These are phyloP conservation scores for Ceratobasidium sp. DNA, from an alignment of 1,284 basidiomycete genomes.

Conservation along the genomic window DNA sequence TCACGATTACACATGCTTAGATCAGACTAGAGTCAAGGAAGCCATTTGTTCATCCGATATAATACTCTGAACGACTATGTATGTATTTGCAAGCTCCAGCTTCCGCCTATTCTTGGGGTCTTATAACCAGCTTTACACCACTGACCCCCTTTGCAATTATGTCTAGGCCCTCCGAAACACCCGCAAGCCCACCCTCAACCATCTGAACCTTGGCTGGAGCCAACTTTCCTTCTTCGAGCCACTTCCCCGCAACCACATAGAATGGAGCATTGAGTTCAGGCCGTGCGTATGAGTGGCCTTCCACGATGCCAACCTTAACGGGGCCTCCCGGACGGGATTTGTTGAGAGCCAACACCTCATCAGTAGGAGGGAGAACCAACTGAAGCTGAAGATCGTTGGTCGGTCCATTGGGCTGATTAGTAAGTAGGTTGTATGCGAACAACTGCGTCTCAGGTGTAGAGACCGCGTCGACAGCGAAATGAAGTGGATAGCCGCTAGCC, in stretches of 20 bases:
- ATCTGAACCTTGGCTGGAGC: constrained; percentile 21
- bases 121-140: constrained; percentile 39
- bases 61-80: too few species aligned
- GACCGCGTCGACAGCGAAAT: constrained; percentile 62
- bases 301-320: background rate
- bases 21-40: too few species aligned
- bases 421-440: constrained; percentile 54
- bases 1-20: too few species aligned
- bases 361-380: background rate
- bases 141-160: constrained; percentile 33
- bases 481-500: constrained; percentile 32
- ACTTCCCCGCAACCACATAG: constrained; percentile 10
- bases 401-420: constrained; percentile 26
- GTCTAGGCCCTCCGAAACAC: constrained; percentile 19
- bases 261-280: constrained; percentile 25
- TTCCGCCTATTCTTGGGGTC: constrained; percentile 17
- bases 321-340: background rate
- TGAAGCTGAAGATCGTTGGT: constrained; percentile 5
- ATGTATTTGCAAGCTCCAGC: too few species aligned
- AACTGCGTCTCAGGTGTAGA: constrained; percentile 56
- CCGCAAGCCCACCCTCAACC: constrained; percentile 18
- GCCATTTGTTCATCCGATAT: too few species aligned
- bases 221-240: constrained; percentile 31
- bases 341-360: constrained; percentile 5
- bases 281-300: background rate